These are phyloP conservation scores for Solanum tarapatanum DNA, from an alignment of 257 asterid genomes.

Conservation along the genomic window DNA sequence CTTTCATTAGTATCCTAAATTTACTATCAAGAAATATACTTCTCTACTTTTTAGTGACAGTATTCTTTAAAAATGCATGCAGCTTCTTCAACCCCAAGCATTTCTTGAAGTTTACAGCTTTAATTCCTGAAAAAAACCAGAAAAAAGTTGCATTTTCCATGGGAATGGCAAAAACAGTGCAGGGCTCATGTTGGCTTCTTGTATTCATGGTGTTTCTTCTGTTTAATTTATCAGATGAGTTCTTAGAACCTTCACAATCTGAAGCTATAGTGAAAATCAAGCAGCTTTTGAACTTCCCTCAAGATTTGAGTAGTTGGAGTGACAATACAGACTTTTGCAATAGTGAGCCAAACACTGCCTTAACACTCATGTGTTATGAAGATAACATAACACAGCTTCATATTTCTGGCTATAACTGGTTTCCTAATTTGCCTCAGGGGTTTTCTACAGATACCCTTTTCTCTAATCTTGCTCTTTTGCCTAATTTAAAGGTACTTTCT, in stretches of 20 bases:
- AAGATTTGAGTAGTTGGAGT: constrained; percentile 32
- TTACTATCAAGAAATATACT: background rate
- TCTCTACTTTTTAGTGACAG: background rate
- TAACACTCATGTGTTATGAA: constrained; percentile 64
- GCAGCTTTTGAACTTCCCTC: constrained; percentile 56
- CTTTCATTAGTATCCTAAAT: background rate
- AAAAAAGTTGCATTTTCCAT: background rate
- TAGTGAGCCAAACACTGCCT: constrained; percentile 32
- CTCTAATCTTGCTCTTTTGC: constrained; percentile 41
- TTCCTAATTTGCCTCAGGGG: constrained; percentile 30
- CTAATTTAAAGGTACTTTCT: constrained; percentile 60
- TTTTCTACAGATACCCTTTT: constrained; percentile 38
- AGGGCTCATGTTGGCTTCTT: background rate
- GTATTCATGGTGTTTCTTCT: constrained; percentile 16
- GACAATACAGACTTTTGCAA: constrained; percentile 55
- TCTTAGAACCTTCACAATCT: constrained; percentile 38
- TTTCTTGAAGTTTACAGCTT: background rate
- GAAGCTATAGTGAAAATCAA: constrained; percentile 42
- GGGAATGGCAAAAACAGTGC: background rate
- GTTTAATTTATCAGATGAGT: constrained; percentile 31
- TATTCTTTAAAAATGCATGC: background rate
- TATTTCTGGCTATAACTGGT: constrained; percentile 31
- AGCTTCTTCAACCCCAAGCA: background rate
- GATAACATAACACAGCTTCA: constrained; percentile 74
- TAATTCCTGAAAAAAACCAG: background rate